Conservation (phyloP, 2,329 filamentous ascomycete species). For the Venturia carpophila region DNA sequence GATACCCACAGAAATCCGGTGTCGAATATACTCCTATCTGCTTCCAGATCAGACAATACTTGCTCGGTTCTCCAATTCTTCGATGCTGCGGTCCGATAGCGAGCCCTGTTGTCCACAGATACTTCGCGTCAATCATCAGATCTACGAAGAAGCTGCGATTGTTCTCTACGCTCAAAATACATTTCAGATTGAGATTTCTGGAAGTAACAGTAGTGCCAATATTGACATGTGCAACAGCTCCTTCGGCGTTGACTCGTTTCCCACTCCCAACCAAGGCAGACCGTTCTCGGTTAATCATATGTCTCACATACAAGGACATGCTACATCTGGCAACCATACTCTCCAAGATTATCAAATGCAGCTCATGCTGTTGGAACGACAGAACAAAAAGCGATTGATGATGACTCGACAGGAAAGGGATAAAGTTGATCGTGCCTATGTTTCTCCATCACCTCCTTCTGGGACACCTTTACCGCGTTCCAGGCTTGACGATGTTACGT, state of each 20-base stretch:
- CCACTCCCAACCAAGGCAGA: not conserved
- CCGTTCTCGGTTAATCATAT: not conserved
- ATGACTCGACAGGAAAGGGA: constrained; percentile 68
- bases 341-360: constrained; percentile 87
- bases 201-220: not conserved
- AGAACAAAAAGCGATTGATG: constrained; percentile 81
- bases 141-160: constrained; percentile 3
- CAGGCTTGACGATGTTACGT: not conserved
- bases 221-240: constrained; percentile 3
- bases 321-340: constrained; percentile 50
- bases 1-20: constrained; percentile 8
- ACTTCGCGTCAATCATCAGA: constrained; percentile 3
- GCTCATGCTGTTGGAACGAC: constrained; percentile 75
- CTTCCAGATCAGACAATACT: constrained; percentile 6
- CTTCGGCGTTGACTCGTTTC: not conserved
- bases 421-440: constrained; percentile 52
- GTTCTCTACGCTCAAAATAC: not conserved
- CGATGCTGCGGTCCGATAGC: not conserved
- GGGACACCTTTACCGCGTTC: not conserved
- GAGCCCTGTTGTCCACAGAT: not conserved
- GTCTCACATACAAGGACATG: not conserved
- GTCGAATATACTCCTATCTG: constrained; percentile 6
- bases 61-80: not conserved
- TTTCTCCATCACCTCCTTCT: constrained; percentile 30
- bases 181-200: not conserved